phyloP scores from a whole-genome alignment of 2,329 filamentous ascomycete species.

The Sodiomyces alkalinus region DNA sequence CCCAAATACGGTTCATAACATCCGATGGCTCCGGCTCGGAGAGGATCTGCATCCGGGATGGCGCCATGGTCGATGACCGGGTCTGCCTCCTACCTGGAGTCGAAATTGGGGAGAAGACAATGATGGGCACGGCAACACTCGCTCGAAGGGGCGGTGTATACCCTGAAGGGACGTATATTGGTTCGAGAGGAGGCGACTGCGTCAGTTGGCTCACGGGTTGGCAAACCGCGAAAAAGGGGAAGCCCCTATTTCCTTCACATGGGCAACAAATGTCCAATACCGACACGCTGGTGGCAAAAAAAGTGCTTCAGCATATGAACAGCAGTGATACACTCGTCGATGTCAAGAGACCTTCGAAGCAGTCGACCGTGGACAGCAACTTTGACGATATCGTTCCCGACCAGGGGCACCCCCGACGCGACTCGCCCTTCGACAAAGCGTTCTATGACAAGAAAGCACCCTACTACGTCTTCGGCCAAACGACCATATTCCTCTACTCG shows the following conservation, averaged over 20 bases:
- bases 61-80: conserved; percentile 41
- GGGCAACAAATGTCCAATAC: too few relatives aligned
- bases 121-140: conserved; percentile 38
- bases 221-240: conserved; percentile 4
- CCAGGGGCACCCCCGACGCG: conserved; percentile 10
- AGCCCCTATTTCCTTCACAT: too few relatives aligned
- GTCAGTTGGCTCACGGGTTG: conserved; percentile 20
- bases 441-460: conserved; percentile 35
- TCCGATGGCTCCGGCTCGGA: conserved; percentile 35
- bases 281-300: too few relatives aligned
- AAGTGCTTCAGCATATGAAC: conserved; percentile 10
- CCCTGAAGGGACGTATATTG: conserved; percentile 31
- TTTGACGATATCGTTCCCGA: neutral
- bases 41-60: conserved; percentile 27
- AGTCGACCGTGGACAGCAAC: neutral
- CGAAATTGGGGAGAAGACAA: conserved; percentile 28
- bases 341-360: conserved; percentile 3
- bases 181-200: conserved; percentile 34
- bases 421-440: conserved; percentile 38
- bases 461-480: conserved; percentile 32
- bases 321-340: conserved; percentile 13
- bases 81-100: conserved; percentile 36
- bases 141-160: conserved; percentile 30
- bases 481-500: conserved; percentile 34
- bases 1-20: conserved; percentile 35